Evolutionary conservation across 768 basidiomycete species (phyloP).

Genomic region (Mrakia gelida): DNA sequence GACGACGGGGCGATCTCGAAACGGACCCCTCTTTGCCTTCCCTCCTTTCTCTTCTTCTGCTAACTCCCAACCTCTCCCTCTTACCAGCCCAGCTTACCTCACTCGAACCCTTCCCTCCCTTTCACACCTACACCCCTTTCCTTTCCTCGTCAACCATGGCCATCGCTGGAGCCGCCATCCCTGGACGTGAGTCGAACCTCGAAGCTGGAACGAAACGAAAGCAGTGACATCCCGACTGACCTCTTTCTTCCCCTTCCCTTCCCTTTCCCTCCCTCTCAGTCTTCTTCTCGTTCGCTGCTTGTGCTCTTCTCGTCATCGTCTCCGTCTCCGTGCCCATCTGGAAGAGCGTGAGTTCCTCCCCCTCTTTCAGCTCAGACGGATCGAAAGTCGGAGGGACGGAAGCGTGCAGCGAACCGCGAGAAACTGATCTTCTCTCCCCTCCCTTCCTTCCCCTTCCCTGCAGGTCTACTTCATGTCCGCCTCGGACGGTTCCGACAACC

Average conservation of each 20-base stretch:
- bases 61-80: background rate
- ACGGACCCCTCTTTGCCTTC: no score
- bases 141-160: background rate
- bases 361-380: no score
- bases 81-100: background rate
- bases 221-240: background rate
- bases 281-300: slow-evolving; percentile 28
- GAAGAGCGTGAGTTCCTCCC: background rate
- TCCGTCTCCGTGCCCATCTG: slow-evolving; percentile 24
- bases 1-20: no score
- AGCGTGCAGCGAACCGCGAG: no score
- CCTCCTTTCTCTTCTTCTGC: background rate
- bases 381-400: no score
- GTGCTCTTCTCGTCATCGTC: slow-evolving; percentile 24
- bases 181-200: background rate
- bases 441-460: background rate
- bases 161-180: slow-evolving; percentile 1
- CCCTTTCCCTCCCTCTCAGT: background rate
- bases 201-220: background rate
- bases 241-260: background rate
- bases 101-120: background rate
- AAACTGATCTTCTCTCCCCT: no score
- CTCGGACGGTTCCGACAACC: background rate
- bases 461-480: slow-evolving; percentile 19
- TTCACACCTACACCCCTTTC: background rate